Evolutionary conservation across 169 alveolate species (phyloP).

Genomic region (Plasmodium chabaudi): DNA sequence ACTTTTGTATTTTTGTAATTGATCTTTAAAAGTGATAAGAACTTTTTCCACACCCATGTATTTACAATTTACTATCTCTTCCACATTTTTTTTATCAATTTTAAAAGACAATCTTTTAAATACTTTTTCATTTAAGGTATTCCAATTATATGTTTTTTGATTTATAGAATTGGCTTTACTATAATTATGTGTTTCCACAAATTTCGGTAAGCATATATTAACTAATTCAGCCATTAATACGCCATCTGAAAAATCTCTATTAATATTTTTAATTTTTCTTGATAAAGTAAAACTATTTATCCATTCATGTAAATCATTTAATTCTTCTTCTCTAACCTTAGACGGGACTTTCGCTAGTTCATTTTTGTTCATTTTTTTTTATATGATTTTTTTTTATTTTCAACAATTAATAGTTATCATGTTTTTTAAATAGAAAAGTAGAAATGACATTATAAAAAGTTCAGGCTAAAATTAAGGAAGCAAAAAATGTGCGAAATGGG

Average conservation of each 20-base stretch:
- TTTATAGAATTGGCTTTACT: slow-evolving; percentile 68
- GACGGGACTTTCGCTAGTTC: slow-evolving; percentile 24
- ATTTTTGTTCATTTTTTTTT: slow-evolving; percentile 48
- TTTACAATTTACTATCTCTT: slow-evolving; percentile 64
- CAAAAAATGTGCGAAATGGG: too few relatives aligned
- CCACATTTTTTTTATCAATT: slow-evolving; percentile 60
- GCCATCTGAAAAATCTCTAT: slow-evolving; percentile 72
- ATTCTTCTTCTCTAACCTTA: slow-evolving; percentile 55
- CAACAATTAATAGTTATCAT: too few relatives aligned
- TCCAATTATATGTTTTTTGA: slow-evolving; percentile 77
- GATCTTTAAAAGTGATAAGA: slow-evolving; percentile 46
- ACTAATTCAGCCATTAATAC: slow-evolving; percentile 70
- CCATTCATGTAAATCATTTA: slow-evolving; percentile 54
- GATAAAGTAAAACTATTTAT: slow-evolving; percentile 39
- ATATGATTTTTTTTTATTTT: neutral
- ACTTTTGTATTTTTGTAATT: slow-evolving; percentile 41
- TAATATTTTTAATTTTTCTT: slow-evolving; percentile 59
- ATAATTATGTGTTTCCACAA: slow-evolving; percentile 78
- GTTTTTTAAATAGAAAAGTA: too few relatives aligned
- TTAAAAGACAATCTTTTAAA: slow-evolving; percentile 51
- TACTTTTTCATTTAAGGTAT: slow-evolving; percentile 76
- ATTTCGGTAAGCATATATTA: slow-evolving; percentile 50
- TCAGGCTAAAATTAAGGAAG: too few relatives aligned
- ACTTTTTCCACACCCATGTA: slow-evolving; percentile 71
- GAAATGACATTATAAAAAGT: too few relatives aligned